These are phyloP conservation scores for Prunus yedoensis DNA, from an alignment of 331 rosid species.

Conservation along the genomic window DNA sequence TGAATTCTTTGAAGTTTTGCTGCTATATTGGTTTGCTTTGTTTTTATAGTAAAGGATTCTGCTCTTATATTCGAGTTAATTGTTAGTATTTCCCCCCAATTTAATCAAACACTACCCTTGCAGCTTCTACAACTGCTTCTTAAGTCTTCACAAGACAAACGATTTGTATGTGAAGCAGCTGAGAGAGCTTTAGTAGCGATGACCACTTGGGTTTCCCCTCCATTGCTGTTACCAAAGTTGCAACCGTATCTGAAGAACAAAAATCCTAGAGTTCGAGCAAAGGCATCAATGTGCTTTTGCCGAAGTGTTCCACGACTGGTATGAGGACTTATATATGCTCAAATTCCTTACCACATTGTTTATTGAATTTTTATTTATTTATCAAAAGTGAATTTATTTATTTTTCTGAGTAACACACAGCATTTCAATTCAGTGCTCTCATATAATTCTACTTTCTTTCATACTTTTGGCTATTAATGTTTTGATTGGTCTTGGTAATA, in stretches of 20 bases:
- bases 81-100: not conserved
- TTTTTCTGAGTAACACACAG: not conserved
- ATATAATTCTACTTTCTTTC: not conserved
- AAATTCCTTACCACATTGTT: conserved; percentile 8
- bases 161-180: conserved; percentile 99
- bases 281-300: conserved; percentile 85
- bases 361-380: not conserved
- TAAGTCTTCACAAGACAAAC: conserved; percentile 95
- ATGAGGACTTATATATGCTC: conserved; percentile 29
- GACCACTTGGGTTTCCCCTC: conserved; percentile 81
- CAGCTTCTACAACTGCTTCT: conserved; percentile 97
- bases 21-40: conserved; percentile 14
- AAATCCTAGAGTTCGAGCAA: conserved; percentile 94
- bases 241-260: conserved; percentile 81
- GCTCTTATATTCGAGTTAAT: conserved; percentile 12
- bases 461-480: not conserved
- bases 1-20: conserved; percentile 12
- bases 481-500: not conserved
- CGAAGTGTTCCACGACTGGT: conserved; percentile 87
- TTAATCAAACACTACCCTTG: conserved; percentile 31
- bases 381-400: not conserved
- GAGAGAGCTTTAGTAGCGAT: conserved; percentile 81
- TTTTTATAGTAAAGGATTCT: conserved; percentile 18
- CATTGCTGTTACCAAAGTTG: conserved; percentile 73
- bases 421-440: not conserved